phyloP scores from a whole-genome alignment of 768 basidiomycete genomes.

The Mycena kentingensis region DNA sequence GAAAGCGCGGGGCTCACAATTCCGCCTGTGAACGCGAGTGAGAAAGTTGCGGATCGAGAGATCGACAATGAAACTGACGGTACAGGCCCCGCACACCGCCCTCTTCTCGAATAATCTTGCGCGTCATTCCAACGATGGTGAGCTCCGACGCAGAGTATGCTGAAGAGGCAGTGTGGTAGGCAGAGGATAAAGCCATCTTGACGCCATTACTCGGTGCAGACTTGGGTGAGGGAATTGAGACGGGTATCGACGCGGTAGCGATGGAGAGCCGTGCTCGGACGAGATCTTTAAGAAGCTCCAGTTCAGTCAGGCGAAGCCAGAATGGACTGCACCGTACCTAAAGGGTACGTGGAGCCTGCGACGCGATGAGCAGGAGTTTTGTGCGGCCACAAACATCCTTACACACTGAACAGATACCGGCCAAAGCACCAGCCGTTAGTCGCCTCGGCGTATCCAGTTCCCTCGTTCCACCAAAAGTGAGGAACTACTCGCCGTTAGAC shows the following conservation, averaged over 20 bases:
- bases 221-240: slow-evolving; percentile 28
- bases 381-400: slow-evolving; percentile 31
- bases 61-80: no score
- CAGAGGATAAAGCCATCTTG: slow-evolving; percentile 46
- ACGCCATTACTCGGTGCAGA: slow-evolving; percentile 23
- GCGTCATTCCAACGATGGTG: slow-evolving; percentile 86
- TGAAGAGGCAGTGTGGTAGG: slow-evolving; percentile 58
- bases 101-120: slow-evolving; percentile 88
- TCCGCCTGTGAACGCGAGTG: no score
- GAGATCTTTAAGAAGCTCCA: no score
- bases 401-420: slow-evolving; percentile 95
- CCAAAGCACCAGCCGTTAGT: slow-evolving; percentile 83
- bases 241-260: slow-evolving; percentile 78
- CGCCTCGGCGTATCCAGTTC: slow-evolving; percentile 88
- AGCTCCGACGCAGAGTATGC: slow-evolving; percentile 46
- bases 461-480: slow-evolving; percentile 67
- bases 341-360: slow-evolving; percentile 82
- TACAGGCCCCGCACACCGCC: slow-evolving; percentile 88
- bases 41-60: no score
- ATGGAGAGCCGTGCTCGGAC: slow-evolving; percentile 92
- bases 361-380: slow-evolving; percentile 7
- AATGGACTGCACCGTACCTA: no score
- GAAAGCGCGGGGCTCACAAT: no score
- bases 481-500: slow-evolving; percentile 47
- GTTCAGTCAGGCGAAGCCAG: no score